Percentiles rank a stretch among this genome's conserved stretches.
Conservation (phyloP, 352 stramenopile genomes). For the Phytopythium ostracodes region DNA sequence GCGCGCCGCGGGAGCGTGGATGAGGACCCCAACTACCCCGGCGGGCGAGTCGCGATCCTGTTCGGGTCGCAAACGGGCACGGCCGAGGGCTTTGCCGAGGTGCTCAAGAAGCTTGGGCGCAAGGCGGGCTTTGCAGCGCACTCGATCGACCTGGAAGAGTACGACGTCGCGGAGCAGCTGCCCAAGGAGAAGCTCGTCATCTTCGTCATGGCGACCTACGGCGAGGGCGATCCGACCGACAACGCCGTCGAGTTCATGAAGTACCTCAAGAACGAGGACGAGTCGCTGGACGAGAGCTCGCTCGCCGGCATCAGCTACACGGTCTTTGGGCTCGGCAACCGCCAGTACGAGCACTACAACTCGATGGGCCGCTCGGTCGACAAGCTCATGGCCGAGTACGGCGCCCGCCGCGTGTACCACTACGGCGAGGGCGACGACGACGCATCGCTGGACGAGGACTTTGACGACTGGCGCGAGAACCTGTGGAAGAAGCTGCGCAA, state of each 20-base stretch:
- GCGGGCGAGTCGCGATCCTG: constrained; percentile 87
- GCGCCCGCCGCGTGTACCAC: constrained; percentile 78
- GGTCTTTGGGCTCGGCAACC: constrained; percentile 98
- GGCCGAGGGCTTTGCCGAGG: constrained; percentile 95
- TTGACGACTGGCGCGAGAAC: constrained; percentile 95
- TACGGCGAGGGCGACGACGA: constrained; percentile 97
- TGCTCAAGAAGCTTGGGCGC: constrained; percentile 88
- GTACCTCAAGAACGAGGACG: constrained; percentile 81
- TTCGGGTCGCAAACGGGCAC: constrained; percentile 98
- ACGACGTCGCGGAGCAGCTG: constrained; percentile 67
- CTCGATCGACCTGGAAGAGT: constrained; percentile 95
- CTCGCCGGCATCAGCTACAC: constrained; percentile 84
- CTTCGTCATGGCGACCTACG: constrained; percentile 97
- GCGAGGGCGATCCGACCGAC: constrained; percentile 97
- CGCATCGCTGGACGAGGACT: constrained; percentile 89
- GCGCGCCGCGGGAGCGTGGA: constrained; percentile 19
- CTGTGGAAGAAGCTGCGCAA: constrained; percentile 81
- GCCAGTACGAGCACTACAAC: constrained; percentile 99
- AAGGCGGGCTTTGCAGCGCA: constrained; percentile 85
- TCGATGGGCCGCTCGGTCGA: constrained; percentile 93
- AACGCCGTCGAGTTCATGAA: constrained; percentile 94
- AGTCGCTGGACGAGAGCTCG: constrained; percentile 11
- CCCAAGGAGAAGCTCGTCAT: constrained; percentile 87
- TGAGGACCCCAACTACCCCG: constrained; percentile 41
- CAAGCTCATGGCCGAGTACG: constrained; percentile 78